Conservation (phyloP, 2,329 filamentous ascomycete genomes). For the Teratosphaeria viscida region DNA sequence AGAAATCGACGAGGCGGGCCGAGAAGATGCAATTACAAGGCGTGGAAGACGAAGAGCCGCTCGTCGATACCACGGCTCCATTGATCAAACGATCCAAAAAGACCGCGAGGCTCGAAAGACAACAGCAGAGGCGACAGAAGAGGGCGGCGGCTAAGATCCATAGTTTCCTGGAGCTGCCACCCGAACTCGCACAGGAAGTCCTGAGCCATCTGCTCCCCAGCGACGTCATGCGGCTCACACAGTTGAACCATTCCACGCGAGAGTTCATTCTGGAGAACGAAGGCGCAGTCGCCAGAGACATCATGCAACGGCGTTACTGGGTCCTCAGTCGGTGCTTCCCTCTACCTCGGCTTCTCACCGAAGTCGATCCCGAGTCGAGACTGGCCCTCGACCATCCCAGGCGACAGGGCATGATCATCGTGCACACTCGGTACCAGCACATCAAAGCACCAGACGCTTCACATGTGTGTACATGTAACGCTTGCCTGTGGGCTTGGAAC, state of each 20-base stretch:
- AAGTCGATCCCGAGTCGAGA: constrained; percentile 29
- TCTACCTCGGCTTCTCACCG: constrained; percentile 36
- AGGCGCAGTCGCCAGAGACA: constrained; percentile 30
- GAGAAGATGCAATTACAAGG: neutral
- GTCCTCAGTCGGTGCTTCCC: constrained; percentile 43
- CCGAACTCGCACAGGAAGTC: constrained; percentile 43
- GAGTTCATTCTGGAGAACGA: constrained; percentile 38
- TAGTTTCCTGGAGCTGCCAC: constrained; percentile 39
- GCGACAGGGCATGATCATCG: constrained; percentile 34
- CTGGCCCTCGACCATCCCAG: constrained; percentile 30
- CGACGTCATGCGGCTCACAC: constrained; percentile 40
- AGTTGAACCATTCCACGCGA: constrained; percentile 33
- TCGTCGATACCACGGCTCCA: constrained; percentile 41
- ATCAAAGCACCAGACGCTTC: constrained; percentile 36
- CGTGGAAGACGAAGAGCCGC: constrained; percentile 32
- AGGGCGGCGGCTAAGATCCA: constrained; percentile 22
- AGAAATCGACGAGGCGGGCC: neutral
- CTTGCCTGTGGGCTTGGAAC: constrained; percentile 48
- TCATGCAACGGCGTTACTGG: constrained; percentile 40
- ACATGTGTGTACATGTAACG: constrained; percentile 47
- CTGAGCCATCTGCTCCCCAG: constrained; percentile 39
- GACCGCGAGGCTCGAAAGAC: constrained; percentile 38
- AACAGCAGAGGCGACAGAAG: constrained; percentile 15
- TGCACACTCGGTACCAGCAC: constrained; percentile 45
- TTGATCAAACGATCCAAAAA: constrained; percentile 43